phyloP scores from a whole-genome alignment of 2,329 filamentous ascomycete species.

The Rhynchosporium secalis region DNA sequence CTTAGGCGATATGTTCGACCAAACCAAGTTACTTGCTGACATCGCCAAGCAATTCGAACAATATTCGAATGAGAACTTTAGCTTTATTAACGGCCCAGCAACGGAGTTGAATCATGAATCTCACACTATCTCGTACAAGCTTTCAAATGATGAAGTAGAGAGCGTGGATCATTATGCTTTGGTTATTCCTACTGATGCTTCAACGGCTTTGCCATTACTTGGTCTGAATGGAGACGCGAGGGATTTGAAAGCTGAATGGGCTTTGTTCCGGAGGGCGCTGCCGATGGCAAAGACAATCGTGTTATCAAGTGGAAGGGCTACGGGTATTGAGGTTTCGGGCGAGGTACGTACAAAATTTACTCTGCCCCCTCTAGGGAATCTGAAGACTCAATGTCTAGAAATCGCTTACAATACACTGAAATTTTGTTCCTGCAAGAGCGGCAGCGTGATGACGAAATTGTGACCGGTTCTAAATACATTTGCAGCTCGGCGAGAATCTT shows the following conservation, averaged over 20 bases:
- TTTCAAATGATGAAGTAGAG: constrained; percentile 16
- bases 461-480: neutral
- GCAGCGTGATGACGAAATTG: too few species aligned
- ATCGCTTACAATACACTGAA: too few species aligned
- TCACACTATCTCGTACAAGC: constrained; percentile 40
- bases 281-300: constrained; percentile 46
- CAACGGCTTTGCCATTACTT: constrained; percentile 47
- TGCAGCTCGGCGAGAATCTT: constrained; percentile 48
- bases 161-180: constrained; percentile 47
- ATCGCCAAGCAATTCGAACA: constrained; percentile 44
- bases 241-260: constrained; percentile 42
- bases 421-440: too few species aligned
- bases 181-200: constrained; percentile 51
- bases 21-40: constrained; percentile 47
- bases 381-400: too few species aligned
- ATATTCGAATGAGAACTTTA: constrained; percentile 43
- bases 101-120: constrained; percentile 40
- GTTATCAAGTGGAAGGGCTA: constrained; percentile 47
- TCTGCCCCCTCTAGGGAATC: too few species aligned
- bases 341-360: neutral
- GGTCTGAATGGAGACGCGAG: constrained; percentile 43
- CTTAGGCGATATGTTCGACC: constrained; percentile 46
- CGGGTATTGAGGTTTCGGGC: constrained; percentile 50
- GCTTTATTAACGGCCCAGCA: constrained; percentile 47
- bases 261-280: constrained; percentile 44